These are phyloP conservation scores for Thermomucor indicae-seudaticae DNA, from an alignment of 371 early-diverging fungal genomes.

Conservation along the genomic window DNA sequence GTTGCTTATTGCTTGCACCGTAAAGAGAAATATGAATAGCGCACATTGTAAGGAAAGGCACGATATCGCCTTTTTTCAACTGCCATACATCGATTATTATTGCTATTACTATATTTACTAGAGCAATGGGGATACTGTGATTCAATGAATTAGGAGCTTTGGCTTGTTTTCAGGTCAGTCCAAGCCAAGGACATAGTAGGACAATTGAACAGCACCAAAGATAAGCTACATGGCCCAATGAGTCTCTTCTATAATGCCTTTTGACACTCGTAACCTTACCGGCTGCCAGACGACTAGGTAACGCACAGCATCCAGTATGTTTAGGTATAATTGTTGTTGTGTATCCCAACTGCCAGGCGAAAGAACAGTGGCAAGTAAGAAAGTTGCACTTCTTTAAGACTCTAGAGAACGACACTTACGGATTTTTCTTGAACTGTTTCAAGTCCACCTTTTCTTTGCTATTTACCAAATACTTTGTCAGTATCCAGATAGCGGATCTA, in stretches of 20 bases:
- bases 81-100: too few relatives aligned
- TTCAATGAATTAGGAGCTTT: too few relatives aligned
- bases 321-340: slow-evolving; percentile 73
- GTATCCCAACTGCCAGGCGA: slow-evolving; percentile 55
- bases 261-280: slow-evolving; percentile 46
- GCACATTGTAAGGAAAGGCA: too few relatives aligned
- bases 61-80: too few relatives aligned
- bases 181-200: slow-evolving; percentile 43
- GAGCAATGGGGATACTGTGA: too few relatives aligned
- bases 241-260: too few relatives aligned
- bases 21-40: too few relatives aligned
- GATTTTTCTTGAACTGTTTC: slow-evolving; percentile 72
- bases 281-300: slow-evolving; percentile 85
- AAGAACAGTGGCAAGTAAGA: not conserved
- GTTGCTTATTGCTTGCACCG: too few relatives aligned
- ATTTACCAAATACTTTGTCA: not conserved
- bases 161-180: too few relatives aligned
- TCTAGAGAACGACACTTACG: slow-evolving; percentile 39
- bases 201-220: slow-evolving; percentile 40
- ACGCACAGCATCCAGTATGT: slow-evolving; percentile 76
- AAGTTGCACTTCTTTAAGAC: not conserved
- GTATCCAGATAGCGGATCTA: too few relatives aligned
- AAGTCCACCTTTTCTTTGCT: slow-evolving; percentile 86
- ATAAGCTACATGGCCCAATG: slow-evolving; percentile 24
- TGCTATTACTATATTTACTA: too few relatives aligned